Conservation (phyloP, 2,329 filamentous ascomycete genomes). For the Onygena corvina region DNA sequence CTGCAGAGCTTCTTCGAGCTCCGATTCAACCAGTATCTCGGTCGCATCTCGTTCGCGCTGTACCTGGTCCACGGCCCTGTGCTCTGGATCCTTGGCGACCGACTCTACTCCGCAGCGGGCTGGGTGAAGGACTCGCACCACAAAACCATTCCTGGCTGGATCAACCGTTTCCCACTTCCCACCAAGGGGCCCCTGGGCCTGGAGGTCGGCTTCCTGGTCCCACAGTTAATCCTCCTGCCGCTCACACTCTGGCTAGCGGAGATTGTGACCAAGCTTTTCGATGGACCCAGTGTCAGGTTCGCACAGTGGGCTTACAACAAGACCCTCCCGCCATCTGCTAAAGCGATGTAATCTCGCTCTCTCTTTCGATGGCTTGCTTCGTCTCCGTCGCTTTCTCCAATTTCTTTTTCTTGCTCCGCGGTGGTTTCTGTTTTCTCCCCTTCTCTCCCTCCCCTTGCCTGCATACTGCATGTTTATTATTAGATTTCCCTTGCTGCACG, state of each 20-base stretch:
- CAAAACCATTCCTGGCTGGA: conserved; percentile 45
- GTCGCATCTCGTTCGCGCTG: conserved; percentile 38
- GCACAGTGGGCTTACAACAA: conserved; percentile 46
- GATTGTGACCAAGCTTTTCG: conserved; percentile 43
- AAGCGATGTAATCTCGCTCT: not conserved
- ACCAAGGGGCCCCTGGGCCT: conserved; percentile 48
- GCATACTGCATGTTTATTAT: too few relatives aligned
- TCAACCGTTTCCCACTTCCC: conserved; percentile 44
- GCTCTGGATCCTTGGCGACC: conserved; percentile 48
- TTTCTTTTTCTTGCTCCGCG: not conserved
- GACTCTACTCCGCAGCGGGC: conserved; percentile 51
- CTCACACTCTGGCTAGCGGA: conserved; percentile 49
- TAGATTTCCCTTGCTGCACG: not conserved
- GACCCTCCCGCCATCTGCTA: conserved; percentile 22
- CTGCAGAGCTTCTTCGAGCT: conserved; percentile 34
- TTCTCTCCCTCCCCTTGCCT: too few relatives aligned
- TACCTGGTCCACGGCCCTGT: conserved; percentile 47
- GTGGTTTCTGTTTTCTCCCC: not conserved
- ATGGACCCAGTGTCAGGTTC: conserved; percentile 50
- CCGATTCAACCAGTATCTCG: conserved; percentile 35
- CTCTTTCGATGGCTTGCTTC: not conserved
- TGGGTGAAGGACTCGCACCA: conserved; percentile 41
- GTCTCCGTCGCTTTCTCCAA: not conserved
- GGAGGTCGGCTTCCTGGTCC: conserved; percentile 47
- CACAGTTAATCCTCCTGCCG: conserved; percentile 50